Evolutionary conservation across 768 basidiomycete genomes (phyloP).

Genomic region (Auriscalpium orientale): DNA sequence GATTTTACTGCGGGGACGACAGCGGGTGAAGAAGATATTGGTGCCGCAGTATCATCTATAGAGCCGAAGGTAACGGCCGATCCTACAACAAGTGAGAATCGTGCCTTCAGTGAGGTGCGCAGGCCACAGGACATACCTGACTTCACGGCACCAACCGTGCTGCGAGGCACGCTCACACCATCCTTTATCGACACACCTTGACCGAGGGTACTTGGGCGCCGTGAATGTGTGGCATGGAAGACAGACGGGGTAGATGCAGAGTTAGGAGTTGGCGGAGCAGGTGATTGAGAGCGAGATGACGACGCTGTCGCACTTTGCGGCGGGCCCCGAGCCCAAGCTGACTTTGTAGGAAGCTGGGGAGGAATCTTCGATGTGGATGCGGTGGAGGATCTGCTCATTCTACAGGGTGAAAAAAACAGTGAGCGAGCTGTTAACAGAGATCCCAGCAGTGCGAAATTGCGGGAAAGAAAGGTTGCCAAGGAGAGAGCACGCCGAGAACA

Average conservation of each 20-base stretch:
- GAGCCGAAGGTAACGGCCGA: constrained; percentile 83
- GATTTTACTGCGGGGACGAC: constrained; percentile 54
- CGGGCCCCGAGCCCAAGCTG: constrained; percentile 89
- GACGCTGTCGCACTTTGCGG: constrained; percentile 53
- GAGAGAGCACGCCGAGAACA: too few species aligned
- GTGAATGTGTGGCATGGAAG: constrained; percentile 49
- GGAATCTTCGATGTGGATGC: constrained; percentile 65
- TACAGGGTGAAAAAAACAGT: constrained; percentile 19
- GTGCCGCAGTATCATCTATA: constrained; percentile 71
- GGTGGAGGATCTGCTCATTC: constrained; percentile 93
- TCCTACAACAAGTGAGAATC: constrained; percentile 28
- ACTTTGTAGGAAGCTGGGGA: constrained; percentile 68
- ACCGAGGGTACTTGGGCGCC: constrained; percentile 69
- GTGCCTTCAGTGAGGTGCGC: not conserved
- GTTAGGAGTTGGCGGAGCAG: constrained; percentile 34
- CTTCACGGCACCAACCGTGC: constrained; percentile 56
- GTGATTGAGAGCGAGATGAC: constrained; percentile 73
- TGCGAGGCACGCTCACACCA: constrained; percentile 67
- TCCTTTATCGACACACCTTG: constrained; percentile 71
- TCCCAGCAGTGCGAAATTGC: not conserved
- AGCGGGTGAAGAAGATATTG: constrained; percentile 80
- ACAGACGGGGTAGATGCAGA: constrained; percentile 35
- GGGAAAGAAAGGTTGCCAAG: too few species aligned
- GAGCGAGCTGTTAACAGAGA: not conserved
- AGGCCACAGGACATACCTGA: constrained; percentile 37